Conservation (phyloP, 768 basidiomycete genomes). For the Hypsizygus marmoreus region DNA sequence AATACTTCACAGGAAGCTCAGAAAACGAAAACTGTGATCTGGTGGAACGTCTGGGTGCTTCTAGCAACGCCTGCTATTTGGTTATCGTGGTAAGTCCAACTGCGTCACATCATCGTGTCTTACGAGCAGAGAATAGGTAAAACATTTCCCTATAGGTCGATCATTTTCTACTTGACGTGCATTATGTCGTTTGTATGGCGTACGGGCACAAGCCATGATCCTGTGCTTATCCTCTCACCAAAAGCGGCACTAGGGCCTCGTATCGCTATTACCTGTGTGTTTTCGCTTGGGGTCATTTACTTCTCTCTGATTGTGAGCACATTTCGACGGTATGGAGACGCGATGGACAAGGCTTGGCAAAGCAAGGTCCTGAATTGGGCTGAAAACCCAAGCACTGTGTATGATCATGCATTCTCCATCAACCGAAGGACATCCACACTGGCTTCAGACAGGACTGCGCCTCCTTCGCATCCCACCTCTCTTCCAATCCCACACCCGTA, state of each 20-base stretch:
- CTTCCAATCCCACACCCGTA: not conserved
- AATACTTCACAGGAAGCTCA: slow-evolving; percentile 49
- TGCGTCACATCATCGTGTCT: no score
- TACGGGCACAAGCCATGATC: slow-evolving; percentile 42
- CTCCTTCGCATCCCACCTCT: not conserved
- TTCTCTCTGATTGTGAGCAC: slow-evolving; percentile 52
- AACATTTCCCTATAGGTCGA: slow-evolving; percentile 36
- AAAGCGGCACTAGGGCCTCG: slow-evolving; percentile 44
- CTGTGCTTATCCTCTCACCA: slow-evolving; percentile 27
- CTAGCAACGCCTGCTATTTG: slow-evolving; percentile 62
- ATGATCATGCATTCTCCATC: not conserved
- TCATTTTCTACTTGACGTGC: slow-evolving; percentile 50
- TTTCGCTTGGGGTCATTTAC: slow-evolving; percentile 55
- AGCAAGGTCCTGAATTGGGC: slow-evolving; percentile 12
- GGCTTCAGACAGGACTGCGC: not conserved
- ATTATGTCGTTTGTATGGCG: slow-evolving; percentile 66
- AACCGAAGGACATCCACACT: not conserved
- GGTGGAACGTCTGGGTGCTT: slow-evolving; percentile 69
- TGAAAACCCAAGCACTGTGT: not conserved
- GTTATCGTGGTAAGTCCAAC: slow-evolving; percentile 51
- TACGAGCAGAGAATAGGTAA: no score
- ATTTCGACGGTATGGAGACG: slow-evolving; percentile 49
- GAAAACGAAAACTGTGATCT: slow-evolving; percentile 24
- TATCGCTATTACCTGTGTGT: slow-evolving; percentile 48
- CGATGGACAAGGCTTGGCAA: slow-evolving; percentile 30